Evolutionary conservation across 345 rosid genomes (phyloP).

Genomic region (Reutealis trisperma): DNA sequence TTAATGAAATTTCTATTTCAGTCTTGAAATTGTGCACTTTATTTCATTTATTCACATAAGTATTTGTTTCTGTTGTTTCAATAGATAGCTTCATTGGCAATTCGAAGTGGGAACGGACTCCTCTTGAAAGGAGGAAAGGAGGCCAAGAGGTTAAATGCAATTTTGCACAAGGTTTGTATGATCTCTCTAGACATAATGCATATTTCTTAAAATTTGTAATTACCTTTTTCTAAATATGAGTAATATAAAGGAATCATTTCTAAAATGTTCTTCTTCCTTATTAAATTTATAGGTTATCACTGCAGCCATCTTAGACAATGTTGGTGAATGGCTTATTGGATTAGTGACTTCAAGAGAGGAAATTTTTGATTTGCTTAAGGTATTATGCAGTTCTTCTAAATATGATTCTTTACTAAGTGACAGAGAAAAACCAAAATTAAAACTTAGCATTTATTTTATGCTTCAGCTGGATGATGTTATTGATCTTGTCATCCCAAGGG

Average conservation of each 20-base stretch:
- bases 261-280: conserved; percentile 11
- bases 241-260: background rate
- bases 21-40: no score
- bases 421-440: conserved; percentile 4
- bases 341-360: conserved; percentile 94
- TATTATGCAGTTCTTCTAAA: conserved; percentile 22
- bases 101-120: conserved; percentile 95
- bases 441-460: conserved; percentile 28
- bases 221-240: no score
- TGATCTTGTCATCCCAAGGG: conserved; percentile 99
- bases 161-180: conserved; percentile 79
- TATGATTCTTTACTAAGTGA: no score
- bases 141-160: conserved; percentile 86
- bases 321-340: conserved; percentile 82
- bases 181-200: background rate
- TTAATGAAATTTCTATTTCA: no score
- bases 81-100: conserved; percentile 94
- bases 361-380: conserved; percentile 95
- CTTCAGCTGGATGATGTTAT: conserved; percentile 95
- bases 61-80: conserved; percentile 11
- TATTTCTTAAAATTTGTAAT: no score
- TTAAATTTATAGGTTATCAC: conserved; percentile 67
- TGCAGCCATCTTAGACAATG: conserved; percentile 76
- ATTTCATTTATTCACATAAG: no score
- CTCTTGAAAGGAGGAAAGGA: conserved; percentile 98